phyloP scores from a whole-genome alignment of 805 yeast genomes.

The Ogataea populi-albae region DNA sequence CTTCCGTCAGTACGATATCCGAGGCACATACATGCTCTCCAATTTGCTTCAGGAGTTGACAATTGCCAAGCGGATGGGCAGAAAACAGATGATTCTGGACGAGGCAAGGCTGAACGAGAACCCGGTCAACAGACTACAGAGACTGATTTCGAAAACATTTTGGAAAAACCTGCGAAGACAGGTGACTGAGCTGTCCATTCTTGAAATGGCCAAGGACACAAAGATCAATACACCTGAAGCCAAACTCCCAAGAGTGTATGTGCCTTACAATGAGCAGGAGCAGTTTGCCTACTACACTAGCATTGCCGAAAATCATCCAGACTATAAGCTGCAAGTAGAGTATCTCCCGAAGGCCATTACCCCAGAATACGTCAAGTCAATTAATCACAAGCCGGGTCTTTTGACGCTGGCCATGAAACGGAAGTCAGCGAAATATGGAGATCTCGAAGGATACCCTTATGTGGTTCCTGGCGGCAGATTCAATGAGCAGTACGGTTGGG shows the following conservation, averaged over 20 bases:
- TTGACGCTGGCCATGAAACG: constrained; percentile 72
- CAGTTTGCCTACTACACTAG: constrained; percentile 66
- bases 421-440: constrained; percentile 28
- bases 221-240: constrained; percentile 63
- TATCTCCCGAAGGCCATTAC: constrained; percentile 73
- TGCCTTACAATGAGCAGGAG: constrained; percentile 66
- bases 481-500: constrained; percentile 98
- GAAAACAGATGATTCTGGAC: constrained; percentile 74
- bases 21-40: constrained; percentile 89
- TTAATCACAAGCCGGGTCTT: constrained; percentile 82
- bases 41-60: constrained; percentile 86
- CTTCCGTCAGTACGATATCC: constrained; percentile 61
- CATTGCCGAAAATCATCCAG: constrained; percentile 54
- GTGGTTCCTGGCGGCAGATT: constrained; percentile 97
- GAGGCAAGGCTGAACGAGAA: constrained; percentile 83
- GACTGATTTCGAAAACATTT: constrained; percentile 72
- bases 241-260: constrained; percentile 70
- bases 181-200: constrained; percentile 59
- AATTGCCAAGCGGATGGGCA: constrained; percentile 76
- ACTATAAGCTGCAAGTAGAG: constrained; percentile 64
- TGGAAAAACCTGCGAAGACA: constrained; percentile 79
- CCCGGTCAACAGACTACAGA: constrained; percentile 73
- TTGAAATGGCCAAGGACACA: constrained; percentile 72
- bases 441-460: constrained; percentile 67
- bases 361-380: constrained; percentile 70